Conservation (phyloP, 1,139 yeast species). For the Candida tunisiensis region DNA sequence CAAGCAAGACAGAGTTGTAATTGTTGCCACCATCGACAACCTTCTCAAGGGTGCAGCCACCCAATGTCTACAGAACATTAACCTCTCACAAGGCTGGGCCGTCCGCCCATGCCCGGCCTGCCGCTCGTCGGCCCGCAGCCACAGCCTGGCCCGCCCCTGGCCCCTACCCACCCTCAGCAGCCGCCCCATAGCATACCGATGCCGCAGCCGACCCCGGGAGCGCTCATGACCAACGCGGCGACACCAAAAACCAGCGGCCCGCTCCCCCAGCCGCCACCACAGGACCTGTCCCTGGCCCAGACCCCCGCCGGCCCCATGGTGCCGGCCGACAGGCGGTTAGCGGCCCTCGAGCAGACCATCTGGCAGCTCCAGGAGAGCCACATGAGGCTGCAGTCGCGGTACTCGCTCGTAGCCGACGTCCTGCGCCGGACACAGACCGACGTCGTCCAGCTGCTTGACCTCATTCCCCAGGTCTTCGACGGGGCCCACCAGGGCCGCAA, state of each 20-base stretch:
- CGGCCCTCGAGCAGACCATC: slow-evolving; percentile 1
- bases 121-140: too few species aligned
- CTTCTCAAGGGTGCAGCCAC: slow-evolving; percentile 97
- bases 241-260: too few species aligned
- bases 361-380: slow-evolving; percentile 1
- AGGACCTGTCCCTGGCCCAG: too few species aligned
- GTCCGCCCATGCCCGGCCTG: too few species aligned
- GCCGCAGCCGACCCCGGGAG: too few species aligned
- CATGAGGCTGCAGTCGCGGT: neutral
- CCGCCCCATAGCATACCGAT: too few species aligned
- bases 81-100: slow-evolving; percentile 74
- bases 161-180: too few species aligned
- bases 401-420: neutral
- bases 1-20: slow-evolving; percentile 85
- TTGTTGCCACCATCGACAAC: slow-evolving; percentile 91
- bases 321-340: too few species aligned
- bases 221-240: too few species aligned
- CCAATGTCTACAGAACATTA: slow-evolving; percentile 91
- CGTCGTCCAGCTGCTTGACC: neutral
- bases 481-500: neutral
- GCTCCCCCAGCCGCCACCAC: too few species aligned
- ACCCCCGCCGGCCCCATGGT: too few species aligned
- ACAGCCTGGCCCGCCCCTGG: too few species aligned
- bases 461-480: neutral
- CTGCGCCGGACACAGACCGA: neutral